phyloP scores from a whole-genome alignment of 2,329 filamentous ascomycete genomes.

The Cadophora gregata region DNA sequence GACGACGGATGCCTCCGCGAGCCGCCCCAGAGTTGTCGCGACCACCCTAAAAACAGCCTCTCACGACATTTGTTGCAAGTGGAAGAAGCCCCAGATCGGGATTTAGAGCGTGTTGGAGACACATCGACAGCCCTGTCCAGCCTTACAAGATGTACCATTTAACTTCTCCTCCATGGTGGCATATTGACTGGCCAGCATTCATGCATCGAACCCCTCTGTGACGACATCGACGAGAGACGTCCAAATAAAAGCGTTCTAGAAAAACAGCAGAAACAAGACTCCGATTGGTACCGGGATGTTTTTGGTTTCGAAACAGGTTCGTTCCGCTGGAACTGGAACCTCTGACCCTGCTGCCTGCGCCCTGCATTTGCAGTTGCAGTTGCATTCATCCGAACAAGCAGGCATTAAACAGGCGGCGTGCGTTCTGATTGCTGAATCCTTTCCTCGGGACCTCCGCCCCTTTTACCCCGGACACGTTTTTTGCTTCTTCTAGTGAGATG shows the following conservation, averaged over 20 bases:
- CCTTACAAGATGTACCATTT: not conserved
- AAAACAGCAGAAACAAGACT: conserved; percentile 2
- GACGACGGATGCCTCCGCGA: no score
- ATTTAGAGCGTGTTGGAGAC: not conserved
- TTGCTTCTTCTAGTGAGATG: not conserved
- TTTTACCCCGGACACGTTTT: not conserved
- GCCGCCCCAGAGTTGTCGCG: conserved; percentile 6
- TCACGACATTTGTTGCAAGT: conserved; percentile 19
- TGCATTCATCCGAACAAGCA: conserved; percentile 13
- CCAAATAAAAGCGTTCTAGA: not conserved
- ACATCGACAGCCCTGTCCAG: not conserved
- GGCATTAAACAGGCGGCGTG: not conserved
- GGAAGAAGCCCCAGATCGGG: not conserved
- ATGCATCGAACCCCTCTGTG: not conserved
- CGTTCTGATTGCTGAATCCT: not conserved
- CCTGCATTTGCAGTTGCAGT: not conserved
- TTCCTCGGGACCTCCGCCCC: conserved; percentile 7
- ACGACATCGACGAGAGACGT: conserved; percentile 6
- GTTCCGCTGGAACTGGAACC: conserved; percentile 3
- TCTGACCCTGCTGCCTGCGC: not conserved
- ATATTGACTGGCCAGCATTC: not conserved
- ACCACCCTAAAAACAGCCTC: conserved; percentile 13
- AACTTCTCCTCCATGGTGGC: not conserved
- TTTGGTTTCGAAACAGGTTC: not conserved
- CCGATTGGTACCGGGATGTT: conserved; percentile 2